These are phyloP conservation scores for Pyrenophora teres DNA, from an alignment of 2,329 filamentous ascomycete genomes.

Conservation along the genomic window DNA sequence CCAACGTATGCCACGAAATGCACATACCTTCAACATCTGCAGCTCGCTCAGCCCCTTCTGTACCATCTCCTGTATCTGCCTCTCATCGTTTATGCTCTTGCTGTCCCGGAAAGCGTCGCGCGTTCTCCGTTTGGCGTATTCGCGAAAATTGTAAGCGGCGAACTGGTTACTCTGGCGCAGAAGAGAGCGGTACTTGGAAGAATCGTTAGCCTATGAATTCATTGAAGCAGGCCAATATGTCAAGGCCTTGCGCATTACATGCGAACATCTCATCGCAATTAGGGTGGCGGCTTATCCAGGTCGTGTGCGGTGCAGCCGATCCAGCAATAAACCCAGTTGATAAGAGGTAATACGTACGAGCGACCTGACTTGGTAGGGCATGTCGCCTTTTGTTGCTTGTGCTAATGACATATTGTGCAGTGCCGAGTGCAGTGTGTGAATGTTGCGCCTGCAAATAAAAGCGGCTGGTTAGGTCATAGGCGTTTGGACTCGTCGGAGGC, in stretches of 20 bases:
- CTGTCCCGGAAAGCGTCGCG: constrained; percentile 88
- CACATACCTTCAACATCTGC: constrained; percentile 81
- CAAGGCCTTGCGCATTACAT: background rate
- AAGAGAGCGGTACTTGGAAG: constrained; percentile 85
- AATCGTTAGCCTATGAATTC: constrained; percentile 6
- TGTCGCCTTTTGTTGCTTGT: constrained; percentile 43
- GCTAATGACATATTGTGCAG: constrained; percentile 40
- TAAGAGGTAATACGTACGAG: constrained; percentile 37
- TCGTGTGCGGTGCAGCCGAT: background rate
- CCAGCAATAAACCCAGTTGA: too few species aligned
- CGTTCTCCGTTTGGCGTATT: constrained; percentile 91
- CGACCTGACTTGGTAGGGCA: constrained; percentile 48
- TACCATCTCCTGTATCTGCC: constrained; percentile 83
- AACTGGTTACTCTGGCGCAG: constrained; percentile 86
- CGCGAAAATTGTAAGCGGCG: constrained; percentile 94
- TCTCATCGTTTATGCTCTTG: constrained; percentile 70
- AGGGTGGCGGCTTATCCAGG: too few species aligned
- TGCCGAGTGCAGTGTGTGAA: constrained; percentile 24
- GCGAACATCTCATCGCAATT: background rate
- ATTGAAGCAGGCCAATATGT: background rate
- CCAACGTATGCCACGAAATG: too few species aligned
- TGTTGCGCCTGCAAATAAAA: constrained; percentile 42
- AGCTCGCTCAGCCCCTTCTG: constrained; percentile 87
- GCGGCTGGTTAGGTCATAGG: constrained; percentile 42
- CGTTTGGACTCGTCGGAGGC: constrained; percentile 28